Base-by-base conservation (phyloP, 108 stramenopile genomes). In the Skeletonema potamos region DNA sequence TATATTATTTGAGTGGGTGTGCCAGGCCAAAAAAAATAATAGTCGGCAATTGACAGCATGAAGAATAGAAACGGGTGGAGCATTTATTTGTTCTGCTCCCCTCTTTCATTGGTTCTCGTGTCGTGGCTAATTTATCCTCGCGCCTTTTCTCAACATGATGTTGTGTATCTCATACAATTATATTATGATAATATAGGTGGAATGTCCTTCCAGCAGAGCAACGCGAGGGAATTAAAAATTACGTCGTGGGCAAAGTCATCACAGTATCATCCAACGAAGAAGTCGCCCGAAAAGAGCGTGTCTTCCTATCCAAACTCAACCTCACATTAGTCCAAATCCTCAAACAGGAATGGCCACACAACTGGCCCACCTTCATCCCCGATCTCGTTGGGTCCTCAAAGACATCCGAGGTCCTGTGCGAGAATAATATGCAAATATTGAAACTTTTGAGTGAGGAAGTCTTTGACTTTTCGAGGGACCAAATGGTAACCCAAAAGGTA, bases 271-370 rank as follows among this genome's bases (percentile, higher is more conserved):
- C 83, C 27, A 90, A 90, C 36, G 92, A 92, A 68, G 63, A 68
- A 12, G 64, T 78, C 34, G 67, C 83, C 72, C 82, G 28, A 29
- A 67, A 62, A 54, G 90, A 92, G 57, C 80, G 73, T 63, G 89
- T 93, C 17, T 89, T 96, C 63, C 70, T 98, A 27, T 68, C 81
- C 29, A 96, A 98, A 72, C 84, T 99, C 39, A 98, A 99, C 75
- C 86, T 97, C 36, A 97, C 98, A 20, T 89, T 99, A 2, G 97
- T 99, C 18, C 88, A 96, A 72, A 96, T 99, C 51, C 86, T 99
- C 60, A 99, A 99, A 86, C 98, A 99, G 63, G 99, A 99, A 82
- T 99, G 99, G 99, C 99, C 99, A 13, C 98, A 99, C 91, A 98
- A 99, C 79, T 99, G 99, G 99, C 97, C 97, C 20, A 72, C 86